Conservation (phyloP, 305 asterid genomes). For the Fraxinus xanthoxyloides region DNA sequence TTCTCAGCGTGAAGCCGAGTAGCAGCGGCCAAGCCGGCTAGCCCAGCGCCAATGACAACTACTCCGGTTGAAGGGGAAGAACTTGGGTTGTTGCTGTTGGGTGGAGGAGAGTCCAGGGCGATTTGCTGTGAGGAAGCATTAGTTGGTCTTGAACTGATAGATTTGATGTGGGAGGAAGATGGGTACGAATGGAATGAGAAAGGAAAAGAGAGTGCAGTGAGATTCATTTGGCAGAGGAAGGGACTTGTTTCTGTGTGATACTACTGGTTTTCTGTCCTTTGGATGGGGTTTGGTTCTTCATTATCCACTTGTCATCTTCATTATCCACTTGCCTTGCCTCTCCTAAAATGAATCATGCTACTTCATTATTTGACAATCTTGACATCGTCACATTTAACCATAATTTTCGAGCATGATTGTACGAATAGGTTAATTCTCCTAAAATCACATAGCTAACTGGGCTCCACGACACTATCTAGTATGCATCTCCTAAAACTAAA, state of each 20-base stretch:
- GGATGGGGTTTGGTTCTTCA: neutral
- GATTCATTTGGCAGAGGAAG: slow-evolving; percentile 24
- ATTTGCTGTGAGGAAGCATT: slow-evolving; percentile 45
- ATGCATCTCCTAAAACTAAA: neutral
- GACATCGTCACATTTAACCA: neutral
- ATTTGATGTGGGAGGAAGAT: slow-evolving; percentile 8
- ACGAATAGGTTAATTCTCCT: neutral
- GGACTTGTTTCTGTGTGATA: neutral
- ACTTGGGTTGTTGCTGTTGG: slow-evolving; percentile 27
- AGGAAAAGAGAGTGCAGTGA: slow-evolving; percentile 29
- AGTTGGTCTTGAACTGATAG: slow-evolving; percentile 24
- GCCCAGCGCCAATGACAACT: slow-evolving; percentile 82
- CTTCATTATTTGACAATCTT: too few relatives aligned
- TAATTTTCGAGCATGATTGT: too few relatives aligned
- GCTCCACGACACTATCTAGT: neutral
- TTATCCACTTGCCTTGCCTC: neutral
- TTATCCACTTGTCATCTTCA: slow-evolving; percentile 7
- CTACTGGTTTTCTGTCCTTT: neutral
- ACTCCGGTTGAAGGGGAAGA: slow-evolving; percentile 46
- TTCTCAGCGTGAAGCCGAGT: slow-evolving; percentile 71
- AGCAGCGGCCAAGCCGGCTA: slow-evolving; percentile 93
- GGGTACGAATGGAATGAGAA: slow-evolving; percentile 1
- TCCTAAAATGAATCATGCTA: neutral
- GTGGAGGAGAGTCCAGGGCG: slow-evolving; percentile 39
- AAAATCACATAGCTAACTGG: neutral